Percentiles rank a stretch among this genome's conserved stretches.
phyloP scores from a whole-genome alignment of 2,329 filamentous ascomycete species.

The Beauveria sp. region DNA sequence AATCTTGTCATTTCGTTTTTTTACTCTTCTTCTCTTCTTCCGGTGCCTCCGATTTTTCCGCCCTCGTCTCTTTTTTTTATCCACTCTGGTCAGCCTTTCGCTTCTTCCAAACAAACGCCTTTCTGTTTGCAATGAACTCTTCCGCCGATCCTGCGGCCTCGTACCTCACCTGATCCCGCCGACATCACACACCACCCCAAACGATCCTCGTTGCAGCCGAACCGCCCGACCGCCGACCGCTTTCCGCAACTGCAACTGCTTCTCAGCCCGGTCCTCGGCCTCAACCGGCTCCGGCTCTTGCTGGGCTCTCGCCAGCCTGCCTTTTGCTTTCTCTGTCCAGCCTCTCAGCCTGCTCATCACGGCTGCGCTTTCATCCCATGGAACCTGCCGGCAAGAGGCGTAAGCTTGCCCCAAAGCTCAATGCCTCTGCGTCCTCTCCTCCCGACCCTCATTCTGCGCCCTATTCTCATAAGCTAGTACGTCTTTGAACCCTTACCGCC shows the following conservation, averaged over 20 bases:
- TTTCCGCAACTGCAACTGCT: neutral
- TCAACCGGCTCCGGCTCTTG: neutral
- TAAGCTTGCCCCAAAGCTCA: slow-evolving; percentile 37
- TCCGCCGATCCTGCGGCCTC: neutral
- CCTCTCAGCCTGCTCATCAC: neutral
- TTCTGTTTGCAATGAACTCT: neutral
- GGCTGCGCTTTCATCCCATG: slow-evolving; percentile 21
- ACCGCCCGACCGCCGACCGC: neutral
- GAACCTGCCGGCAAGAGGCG: slow-evolving; percentile 36
- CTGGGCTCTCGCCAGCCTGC: neutral
- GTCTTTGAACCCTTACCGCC: neutral
- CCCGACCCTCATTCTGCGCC: slow-evolving; percentile 15
- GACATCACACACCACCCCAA: neutral
- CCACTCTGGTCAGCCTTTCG: neutral
- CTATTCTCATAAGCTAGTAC: slow-evolving; percentile 15
- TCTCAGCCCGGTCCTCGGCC: neutral
- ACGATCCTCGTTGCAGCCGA: neutral
- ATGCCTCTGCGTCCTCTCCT: slow-evolving; percentile 11
- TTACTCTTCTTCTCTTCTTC: neutral
- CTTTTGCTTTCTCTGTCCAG: neutral
- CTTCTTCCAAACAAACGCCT: neutral
- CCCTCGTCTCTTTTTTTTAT: neutral
- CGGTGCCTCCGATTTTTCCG: neutral
- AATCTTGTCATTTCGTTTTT: neutral
- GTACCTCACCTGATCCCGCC: slow-evolving; percentile 1